A percentile compares a stretch with the other conserved stretches of the same genome.
Conservation (phyloP, 1,284 basidiomycete species). For the Agaricales sp. region DNA sequence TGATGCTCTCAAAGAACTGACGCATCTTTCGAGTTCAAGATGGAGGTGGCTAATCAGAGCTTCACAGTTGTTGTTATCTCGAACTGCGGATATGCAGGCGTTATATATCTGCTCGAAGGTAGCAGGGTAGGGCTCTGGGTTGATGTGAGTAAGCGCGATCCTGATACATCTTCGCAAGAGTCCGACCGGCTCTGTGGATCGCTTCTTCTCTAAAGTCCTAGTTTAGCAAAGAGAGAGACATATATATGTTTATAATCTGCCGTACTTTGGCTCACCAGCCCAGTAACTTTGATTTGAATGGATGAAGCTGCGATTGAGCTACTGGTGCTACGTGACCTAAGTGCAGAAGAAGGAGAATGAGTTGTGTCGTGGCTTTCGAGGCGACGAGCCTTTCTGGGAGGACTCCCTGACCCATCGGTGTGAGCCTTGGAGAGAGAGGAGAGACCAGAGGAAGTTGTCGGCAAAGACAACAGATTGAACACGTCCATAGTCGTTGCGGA, state of each 20-base stretch:
- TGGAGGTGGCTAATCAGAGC: constrained; percentile 12
- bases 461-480: constrained; percentile 36
- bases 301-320: background rate
- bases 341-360: constrained; percentile 38
- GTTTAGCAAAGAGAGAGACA: constrained; percentile 1
- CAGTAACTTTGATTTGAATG: constrained; percentile 32
- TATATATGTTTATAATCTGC: background rate
- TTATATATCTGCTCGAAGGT: constrained; percentile 48
- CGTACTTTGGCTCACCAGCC: constrained; percentile 26
- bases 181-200: constrained; percentile 13
- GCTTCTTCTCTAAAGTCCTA: constrained; percentile 3
- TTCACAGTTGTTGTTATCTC: constrained; percentile 35
- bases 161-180: constrained; percentile 33
- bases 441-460: constrained; percentile 44
- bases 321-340: constrained; percentile 22
- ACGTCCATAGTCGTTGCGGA: constrained; percentile 18
- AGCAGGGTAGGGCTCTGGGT: constrained; percentile 23
- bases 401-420: constrained; percentile 37
- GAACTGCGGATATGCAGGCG: constrained; percentile 44
- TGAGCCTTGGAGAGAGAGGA: constrained; percentile 28
- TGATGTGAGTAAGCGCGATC: constrained; percentile 28
- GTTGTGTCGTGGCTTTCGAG: constrained; percentile 52
- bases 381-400: constrained; percentile 57
- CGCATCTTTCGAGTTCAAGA: constrained; percentile 38
- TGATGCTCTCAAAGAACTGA: constrained; percentile 20